These are phyloP conservation scores for Pseudotulostoma volvatum DNA, from an alignment of 495 filamentous ascomycete species.

Conservation along the genomic window DNA sequence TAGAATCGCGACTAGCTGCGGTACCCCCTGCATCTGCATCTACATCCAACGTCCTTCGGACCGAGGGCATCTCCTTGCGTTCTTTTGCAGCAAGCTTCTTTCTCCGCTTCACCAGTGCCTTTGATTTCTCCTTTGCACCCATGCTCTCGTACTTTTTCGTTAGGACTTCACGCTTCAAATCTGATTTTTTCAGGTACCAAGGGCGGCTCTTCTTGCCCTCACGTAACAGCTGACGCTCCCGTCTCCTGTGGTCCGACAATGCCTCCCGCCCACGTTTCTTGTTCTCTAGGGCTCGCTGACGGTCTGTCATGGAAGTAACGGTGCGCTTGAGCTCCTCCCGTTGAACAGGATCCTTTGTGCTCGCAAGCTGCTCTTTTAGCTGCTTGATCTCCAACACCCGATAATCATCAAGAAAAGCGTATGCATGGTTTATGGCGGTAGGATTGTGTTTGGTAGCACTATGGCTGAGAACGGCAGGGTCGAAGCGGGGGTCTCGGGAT, in stretches of 20 bases:
- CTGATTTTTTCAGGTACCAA: constrained; percentile 79
- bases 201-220: constrained; percentile 85
- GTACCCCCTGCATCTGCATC: constrained; percentile 9
- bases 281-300: constrained; percentile 46
- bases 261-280: constrained; percentile 52
- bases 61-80: constrained; percentile 59
- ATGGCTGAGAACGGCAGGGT: constrained; percentile 32
- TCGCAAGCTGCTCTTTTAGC: constrained; percentile 45
- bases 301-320: constrained; percentile 51
- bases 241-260: constrained; percentile 51
- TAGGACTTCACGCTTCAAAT: constrained; percentile 71
- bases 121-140: constrained; percentile 65
- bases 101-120: constrained; percentile 60
- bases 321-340: constrained; percentile 51
- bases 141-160: constrained; percentile 63
- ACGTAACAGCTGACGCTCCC: constrained; percentile 67
- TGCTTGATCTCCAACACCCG: constrained; percentile 58
- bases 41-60: constrained; percentile 32
- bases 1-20: constrained; percentile 4
- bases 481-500: constrained; percentile 78
- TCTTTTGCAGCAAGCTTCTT: constrained; percentile 74
- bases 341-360: constrained; percentile 42
- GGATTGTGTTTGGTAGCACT: constrained; percentile 15
- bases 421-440: constrained; percentile 47
- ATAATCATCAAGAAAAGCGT: constrained; percentile 79